Conservation (phyloP, 495 filamentous ascomycete genomes). For the Glarea lozoyensis region DNA sequence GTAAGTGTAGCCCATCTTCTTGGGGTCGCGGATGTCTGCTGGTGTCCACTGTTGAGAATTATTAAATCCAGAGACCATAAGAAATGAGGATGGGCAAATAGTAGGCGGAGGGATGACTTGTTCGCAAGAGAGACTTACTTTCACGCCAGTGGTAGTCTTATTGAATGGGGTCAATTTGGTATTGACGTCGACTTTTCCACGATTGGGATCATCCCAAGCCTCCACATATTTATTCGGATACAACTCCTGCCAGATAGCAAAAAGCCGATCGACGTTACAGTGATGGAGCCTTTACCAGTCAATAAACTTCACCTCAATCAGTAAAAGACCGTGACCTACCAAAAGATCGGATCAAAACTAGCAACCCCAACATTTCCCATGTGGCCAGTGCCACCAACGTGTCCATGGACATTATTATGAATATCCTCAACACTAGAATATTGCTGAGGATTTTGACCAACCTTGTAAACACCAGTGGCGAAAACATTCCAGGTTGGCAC, state of each 20-base stretch:
- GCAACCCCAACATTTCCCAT: conserved; percentile 29
- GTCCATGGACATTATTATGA: conserved; percentile 31
- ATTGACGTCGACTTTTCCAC: conserved; percentile 10
- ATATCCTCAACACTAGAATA: conserved; percentile 27
- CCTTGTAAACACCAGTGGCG: conserved; percentile 2
- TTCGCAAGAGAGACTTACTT: not conserved
- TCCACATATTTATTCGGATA: conserved; percentile 27
- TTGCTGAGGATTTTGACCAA: conserved; percentile 3
- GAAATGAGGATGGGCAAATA: not conserved
- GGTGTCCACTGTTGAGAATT: conserved; percentile 6
- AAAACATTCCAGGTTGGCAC: conserved; percentile 10
- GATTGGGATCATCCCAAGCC: not conserved
- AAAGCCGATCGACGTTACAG: conserved; percentile 30
- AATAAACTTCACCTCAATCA: not conserved
- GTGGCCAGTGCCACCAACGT: conserved; percentile 28
- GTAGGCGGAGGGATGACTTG: not conserved
- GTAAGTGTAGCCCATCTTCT: conserved; percentile 18
- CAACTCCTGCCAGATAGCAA: conserved; percentile 28
- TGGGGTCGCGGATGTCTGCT: conserved; percentile 10
- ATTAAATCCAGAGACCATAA: not conserved
- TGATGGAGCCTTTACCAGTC: conserved; percentile 21
- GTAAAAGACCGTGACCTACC: conserved; percentile 4
- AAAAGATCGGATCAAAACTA: conserved; percentile 33
- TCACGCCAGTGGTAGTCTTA: conserved; percentile 10
- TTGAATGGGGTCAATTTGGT: conserved; percentile 17